These are phyloP conservation scores for Penicillium nucicola DNA, from an alignment of 495 filamentous ascomycete genomes.

Conservation along the genomic window DNA sequence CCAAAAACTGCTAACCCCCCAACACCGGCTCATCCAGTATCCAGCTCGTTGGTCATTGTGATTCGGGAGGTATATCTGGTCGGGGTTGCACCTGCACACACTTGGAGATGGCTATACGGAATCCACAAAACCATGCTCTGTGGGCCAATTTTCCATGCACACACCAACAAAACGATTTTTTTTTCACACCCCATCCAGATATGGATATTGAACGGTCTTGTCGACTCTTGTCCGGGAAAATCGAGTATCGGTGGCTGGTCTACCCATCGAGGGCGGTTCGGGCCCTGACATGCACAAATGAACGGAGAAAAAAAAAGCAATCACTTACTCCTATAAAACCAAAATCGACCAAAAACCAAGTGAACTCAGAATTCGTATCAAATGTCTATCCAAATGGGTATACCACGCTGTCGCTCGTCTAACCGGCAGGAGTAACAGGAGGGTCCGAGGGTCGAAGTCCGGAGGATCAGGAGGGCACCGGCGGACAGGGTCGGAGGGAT, in stretches of 20 bases:
- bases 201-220: not conserved
- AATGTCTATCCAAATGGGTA: constrained; percentile 26
- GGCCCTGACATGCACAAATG: constrained; percentile 8
- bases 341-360: constrained; percentile 22
- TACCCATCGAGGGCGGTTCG: constrained; percentile 6
- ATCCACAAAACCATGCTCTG: not conserved
- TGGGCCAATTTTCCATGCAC: not conserved
- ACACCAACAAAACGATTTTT: not conserved
- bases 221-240: not conserved
- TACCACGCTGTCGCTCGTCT: constrained; percentile 43
- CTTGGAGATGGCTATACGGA: not conserved
- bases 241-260: not conserved
- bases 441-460: constrained; percentile 34
- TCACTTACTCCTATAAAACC: constrained; percentile 34
- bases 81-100: not conserved
- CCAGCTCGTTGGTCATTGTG: not conserved
- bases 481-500: constrained; percentile 27
- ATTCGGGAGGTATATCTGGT: not conserved
- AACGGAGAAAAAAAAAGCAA: constrained; percentile 9
- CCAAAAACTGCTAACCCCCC: not conserved
- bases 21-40: not conserved
- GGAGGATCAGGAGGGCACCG: constrained; percentile 35
- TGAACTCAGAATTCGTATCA: constrained; percentile 20
- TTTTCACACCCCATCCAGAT: not conserved
- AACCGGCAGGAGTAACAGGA: constrained; percentile 47